These are phyloP conservation scores for Aquilaria yunnanensis DNA, from an alignment of 345 rosid species.

Conservation along the genomic window DNA sequence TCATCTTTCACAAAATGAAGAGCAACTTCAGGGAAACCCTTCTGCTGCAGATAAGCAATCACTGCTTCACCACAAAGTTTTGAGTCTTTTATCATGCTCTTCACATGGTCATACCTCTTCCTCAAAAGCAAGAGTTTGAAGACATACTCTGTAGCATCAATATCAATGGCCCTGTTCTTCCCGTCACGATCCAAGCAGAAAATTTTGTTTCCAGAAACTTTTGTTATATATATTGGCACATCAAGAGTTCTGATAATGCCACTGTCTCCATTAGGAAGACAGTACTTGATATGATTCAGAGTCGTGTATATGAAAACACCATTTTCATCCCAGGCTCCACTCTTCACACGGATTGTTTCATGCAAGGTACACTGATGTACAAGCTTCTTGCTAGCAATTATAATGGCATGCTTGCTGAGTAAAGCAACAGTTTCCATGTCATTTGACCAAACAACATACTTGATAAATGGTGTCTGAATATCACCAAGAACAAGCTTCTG, in stretches of 20 bases:
- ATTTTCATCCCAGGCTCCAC: constrained; percentile 97
- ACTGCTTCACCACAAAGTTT: constrained; percentile 95
- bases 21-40: constrained; percentile 97
- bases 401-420: constrained; percentile 86
- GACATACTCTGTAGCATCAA: constrained; percentile 83
- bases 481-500: constrained; percentile 85
- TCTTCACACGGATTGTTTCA: constrained; percentile 86
- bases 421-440: constrained; percentile 90
- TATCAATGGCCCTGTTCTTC: constrained; percentile 52
- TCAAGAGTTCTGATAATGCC: constrained; percentile 83
- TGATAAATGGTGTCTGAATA: constrained; percentile 66
- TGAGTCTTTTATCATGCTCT: constrained; percentile 90
- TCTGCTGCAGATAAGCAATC: constrained; percentile 94
- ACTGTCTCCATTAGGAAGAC: constrained; percentile 90
- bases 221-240: constrained; percentile 75
- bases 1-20: constrained; percentile 93
- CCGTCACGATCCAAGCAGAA: constrained; percentile 89
- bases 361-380: constrained; percentile 79
- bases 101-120: constrained; percentile 82
- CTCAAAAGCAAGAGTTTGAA: constrained; percentile 72
- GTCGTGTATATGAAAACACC: constrained; percentile 92
- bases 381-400: constrained; percentile 80
- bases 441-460: constrained; percentile 82
- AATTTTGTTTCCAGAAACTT: constrained; percentile 58
- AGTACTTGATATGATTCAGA: constrained; percentile 77